Conservation (phyloP, 208 protist species). For the Zelonia costaricensis region DNA sequence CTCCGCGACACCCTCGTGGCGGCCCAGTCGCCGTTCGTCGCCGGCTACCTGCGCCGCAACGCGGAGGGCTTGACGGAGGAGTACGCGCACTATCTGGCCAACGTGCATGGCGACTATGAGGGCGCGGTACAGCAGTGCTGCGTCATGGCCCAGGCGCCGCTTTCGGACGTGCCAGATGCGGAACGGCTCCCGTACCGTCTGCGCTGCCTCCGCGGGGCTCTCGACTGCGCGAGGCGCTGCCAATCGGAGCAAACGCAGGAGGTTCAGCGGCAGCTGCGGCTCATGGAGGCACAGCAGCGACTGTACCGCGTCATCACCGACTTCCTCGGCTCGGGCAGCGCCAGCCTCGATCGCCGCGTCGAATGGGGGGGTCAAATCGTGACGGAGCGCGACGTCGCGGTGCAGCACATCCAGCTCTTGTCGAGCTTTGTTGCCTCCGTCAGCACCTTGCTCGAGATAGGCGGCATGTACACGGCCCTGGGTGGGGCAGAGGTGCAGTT, state of each 20-base stretch:
- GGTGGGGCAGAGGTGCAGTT: slow-evolving; percentile 89
- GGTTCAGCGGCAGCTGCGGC: slow-evolving; percentile 63
- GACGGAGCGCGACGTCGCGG: slow-evolving; percentile 69
- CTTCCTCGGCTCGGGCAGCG: slow-evolving; percentile 63
- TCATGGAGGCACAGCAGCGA: slow-evolving; percentile 75
- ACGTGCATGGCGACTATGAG: slow-evolving; percentile 54
- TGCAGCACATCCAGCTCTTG: slow-evolving; percentile 69
- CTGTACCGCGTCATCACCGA: slow-evolving; percentile 57
- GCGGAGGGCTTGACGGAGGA: slow-evolving; percentile 52
- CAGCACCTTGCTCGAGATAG: slow-evolving; percentile 59
- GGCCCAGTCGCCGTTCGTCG: slow-evolving; percentile 69
- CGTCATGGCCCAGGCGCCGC: slow-evolving; percentile 61
- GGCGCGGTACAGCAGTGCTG: slow-evolving; percentile 79
- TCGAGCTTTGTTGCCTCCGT: slow-evolving; percentile 55
- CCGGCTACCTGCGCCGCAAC: slow-evolving; percentile 72
- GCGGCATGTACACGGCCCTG: slow-evolving; percentile 76
- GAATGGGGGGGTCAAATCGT: slow-evolving; percentile 40
- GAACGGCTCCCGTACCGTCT: slow-evolving; percentile 76
- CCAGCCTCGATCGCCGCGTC: slow-evolving; percentile 39
- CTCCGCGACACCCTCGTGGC: slow-evolving; percentile 73
- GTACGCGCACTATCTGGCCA: slow-evolving; percentile 83
- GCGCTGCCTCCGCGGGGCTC: slow-evolving; percentile 66
- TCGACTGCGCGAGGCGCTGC: slow-evolving; percentile 69
- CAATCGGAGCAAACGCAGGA: slow-evolving; percentile 67
- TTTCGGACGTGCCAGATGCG: slow-evolving; percentile 52